Evolutionary conservation across 1,139 yeast species (phyloP).

Genomic region (Pichia sp.): DNA sequence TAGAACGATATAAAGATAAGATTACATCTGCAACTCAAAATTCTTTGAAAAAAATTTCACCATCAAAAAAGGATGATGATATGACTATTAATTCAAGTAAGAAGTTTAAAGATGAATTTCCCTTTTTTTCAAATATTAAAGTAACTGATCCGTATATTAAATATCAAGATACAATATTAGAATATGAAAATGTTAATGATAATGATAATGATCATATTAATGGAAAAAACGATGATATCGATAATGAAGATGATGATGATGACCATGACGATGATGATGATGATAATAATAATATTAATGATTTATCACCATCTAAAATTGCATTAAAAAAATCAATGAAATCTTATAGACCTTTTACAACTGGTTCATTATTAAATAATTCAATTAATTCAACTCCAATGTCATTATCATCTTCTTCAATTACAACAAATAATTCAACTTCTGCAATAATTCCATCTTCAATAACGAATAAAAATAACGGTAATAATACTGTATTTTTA

Average conservation of each 20-base stretch:
- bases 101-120: neutral
- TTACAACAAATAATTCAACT: conserved; percentile 33
- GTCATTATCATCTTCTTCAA: conserved; percentile 36
- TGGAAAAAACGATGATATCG: neutral
- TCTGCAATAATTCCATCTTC: conserved; percentile 3
- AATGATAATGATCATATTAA: neutral
- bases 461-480: neutral
- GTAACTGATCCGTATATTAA: neutral
- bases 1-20: conserved; percentile 13
- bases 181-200: neutral
- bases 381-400: neutral
- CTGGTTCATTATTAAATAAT: conserved; percentile 4
- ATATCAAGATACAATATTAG: neutral
- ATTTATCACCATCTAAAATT: conserved; percentile 19
- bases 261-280: neutral
- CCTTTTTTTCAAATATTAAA: neutral
- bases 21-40: conserved; percentile 4
- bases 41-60: conserved; percentile 11
- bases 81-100: neutral
- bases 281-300: conserved; percentile 8
- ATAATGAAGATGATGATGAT: neutral
- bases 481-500: conserved; percentile 1
- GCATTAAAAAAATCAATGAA: conserved; percentile 9
- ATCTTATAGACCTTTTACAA: conserved; percentile 6
- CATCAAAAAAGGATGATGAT: neutral